These are phyloP conservation scores for Calocybe cyanea DNA, from an alignment of 768 basidiomycete genomes.

Conservation along the genomic window DNA sequence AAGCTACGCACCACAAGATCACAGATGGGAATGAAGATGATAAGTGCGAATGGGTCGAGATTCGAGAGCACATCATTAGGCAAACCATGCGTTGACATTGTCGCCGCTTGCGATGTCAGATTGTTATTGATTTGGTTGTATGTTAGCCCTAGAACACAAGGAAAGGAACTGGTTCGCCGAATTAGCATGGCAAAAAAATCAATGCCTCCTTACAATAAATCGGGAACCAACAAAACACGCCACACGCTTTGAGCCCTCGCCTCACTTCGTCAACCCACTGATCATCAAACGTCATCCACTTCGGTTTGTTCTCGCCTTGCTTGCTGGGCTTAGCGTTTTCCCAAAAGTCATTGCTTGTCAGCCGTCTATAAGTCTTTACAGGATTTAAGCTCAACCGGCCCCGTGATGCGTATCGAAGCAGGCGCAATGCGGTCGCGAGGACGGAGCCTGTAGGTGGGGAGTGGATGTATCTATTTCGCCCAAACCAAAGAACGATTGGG, in stretches of 20 bases:
- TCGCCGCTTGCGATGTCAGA: slow-evolving; percentile 74
- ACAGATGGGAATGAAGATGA: slow-evolving; percentile 70
- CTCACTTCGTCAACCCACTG: slow-evolving; percentile 74
- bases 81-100: slow-evolving; percentile 65
- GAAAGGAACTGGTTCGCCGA: too few species aligned
- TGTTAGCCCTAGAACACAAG: slow-evolving; percentile 52
- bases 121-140: slow-evolving; percentile 82
- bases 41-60: slow-evolving; percentile 70
- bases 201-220: slow-evolving; percentile 51
- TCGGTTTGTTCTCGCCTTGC: slow-evolving; percentile 41
- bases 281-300: slow-evolving; percentile 79
- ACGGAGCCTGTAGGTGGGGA: slow-evolving; percentile 66
- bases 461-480: slow-evolving; percentile 48
- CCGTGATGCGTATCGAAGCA: slow-evolving; percentile 41
- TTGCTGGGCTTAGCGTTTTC: slow-evolving; percentile 66
- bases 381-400: slow-evolving; percentile 59
- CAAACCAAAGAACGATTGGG: slow-evolving; percentile 54
- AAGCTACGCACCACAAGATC: slow-evolving; percentile 44
- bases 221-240: slow-evolving; percentile 59
- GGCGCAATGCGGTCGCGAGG: slow-evolving; percentile 43
- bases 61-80: slow-evolving; percentile 80
- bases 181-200: too few species aligned
- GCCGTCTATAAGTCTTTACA: slow-evolving; percentile 38
- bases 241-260: slow-evolving; percentile 71
- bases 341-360: slow-evolving; percentile 65